Conservation (phyloP, 106 monocot genomes). For the Dendrobium nobile region DNA sequence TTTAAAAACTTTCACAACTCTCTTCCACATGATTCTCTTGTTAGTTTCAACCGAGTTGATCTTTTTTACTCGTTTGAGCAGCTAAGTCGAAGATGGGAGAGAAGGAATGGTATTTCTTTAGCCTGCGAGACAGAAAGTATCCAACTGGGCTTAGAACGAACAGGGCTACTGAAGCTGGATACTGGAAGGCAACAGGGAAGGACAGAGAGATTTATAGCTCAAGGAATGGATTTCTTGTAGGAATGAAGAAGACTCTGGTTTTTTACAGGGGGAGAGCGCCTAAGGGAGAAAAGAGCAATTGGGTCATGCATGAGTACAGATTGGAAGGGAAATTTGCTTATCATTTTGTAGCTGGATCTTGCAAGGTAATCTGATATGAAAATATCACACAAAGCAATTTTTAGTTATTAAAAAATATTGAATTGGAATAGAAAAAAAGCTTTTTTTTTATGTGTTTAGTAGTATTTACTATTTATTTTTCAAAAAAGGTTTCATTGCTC, state of each 20-base stretch:
- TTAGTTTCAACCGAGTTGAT: not conserved
- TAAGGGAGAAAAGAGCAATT: conserved; percentile 95
- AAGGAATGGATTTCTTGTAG: conserved; percentile 52
- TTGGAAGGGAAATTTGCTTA: conserved; percentile 83
- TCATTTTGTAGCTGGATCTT: conserved; percentile 67
- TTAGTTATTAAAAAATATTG: no score
- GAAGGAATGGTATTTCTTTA: conserved; percentile 98
- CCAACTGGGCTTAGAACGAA: conserved; percentile 92
- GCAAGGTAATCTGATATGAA: conserved; percentile 37
- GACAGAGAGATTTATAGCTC: conserved; percentile 83
- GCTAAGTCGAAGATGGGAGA: conserved; percentile 95
- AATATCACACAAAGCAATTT: no score
- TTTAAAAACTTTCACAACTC: not conserved
- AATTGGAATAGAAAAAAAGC: no score
- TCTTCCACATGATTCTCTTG: not conserved
- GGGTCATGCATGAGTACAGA: conserved; percentile 99
- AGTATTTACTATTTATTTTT: no score
- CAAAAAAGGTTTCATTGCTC: no score
- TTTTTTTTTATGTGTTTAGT: no score
- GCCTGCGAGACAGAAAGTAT: conserved; percentile 83
- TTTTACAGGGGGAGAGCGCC: conserved; percentile 96
- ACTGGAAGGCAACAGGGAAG: conserved; percentile 99
- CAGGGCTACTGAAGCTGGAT: conserved; percentile 79
- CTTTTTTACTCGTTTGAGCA: conserved; percentile 6
- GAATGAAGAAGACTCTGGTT: conserved; percentile 99